These are phyloP conservation scores for Grigorovia jiainica DNA, from an alignment of 805 yeast genomes.

Conservation along the genomic window DNA sequence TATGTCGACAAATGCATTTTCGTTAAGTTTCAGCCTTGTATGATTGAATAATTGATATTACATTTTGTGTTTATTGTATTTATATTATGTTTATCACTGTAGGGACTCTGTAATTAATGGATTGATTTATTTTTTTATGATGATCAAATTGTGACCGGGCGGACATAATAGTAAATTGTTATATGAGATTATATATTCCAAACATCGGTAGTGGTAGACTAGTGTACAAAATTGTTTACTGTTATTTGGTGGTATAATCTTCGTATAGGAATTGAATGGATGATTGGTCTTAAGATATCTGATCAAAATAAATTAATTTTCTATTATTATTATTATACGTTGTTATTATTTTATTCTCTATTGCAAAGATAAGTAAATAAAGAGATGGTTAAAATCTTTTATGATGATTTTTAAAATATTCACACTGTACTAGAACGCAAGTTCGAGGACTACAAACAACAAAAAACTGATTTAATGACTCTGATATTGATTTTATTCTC, in stretches of 20 bases:
- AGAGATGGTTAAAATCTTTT: too few relatives aligned
- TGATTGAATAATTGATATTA: conserved; percentile 20
- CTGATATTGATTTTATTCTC: conserved; percentile 15
- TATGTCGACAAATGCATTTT: conserved; percentile 35
- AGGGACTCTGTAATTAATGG: too few relatives aligned
- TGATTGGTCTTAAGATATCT: conserved; percentile 35
- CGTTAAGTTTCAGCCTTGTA: conserved; percentile 44
- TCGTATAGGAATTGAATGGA: conserved; percentile 30
- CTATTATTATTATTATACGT: background rate
- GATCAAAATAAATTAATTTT: conserved; percentile 11
- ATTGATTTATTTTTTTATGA: conserved; percentile 15
- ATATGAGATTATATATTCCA: conserved; percentile 14
- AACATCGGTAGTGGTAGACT: conserved; percentile 15
- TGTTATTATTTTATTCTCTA: background rate
- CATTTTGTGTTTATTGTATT: background rate
- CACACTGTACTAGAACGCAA: conserved; percentile 33
- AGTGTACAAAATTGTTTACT: conserved; percentile 31
- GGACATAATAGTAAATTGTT: conserved; percentile 33
- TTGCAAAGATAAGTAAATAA: too few relatives aligned
- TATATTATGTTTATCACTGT: background rate
- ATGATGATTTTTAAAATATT: conserved; percentile 22
- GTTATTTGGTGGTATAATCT: conserved; percentile 34
- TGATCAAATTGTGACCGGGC: conserved; percentile 40
- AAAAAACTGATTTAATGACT: conserved; percentile 34
- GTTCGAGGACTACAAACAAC: conserved; percentile 28